These are phyloP conservation scores for Tolypocladium sp. DNA, from an alignment of 2,329 filamentous ascomycete species.

Conservation along the genomic window DNA sequence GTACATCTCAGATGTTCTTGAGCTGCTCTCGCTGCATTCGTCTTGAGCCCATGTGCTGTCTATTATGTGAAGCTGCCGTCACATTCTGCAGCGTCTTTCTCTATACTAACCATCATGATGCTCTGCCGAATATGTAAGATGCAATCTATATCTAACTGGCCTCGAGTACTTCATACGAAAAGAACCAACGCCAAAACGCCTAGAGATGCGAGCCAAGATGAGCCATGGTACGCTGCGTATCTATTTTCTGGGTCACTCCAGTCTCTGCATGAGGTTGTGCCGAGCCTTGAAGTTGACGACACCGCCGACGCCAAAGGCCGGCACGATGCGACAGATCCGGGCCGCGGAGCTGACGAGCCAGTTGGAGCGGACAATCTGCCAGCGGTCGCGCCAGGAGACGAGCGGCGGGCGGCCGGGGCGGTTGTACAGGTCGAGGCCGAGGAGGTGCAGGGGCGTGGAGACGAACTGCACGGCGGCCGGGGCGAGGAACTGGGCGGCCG, in stretches of 20 bases:
- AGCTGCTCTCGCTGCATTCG: not conserved
- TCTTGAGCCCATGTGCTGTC: not conserved
- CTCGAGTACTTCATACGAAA: not conserved
- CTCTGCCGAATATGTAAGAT: not conserved
- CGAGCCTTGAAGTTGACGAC: constrained; percentile 74
- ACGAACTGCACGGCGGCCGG: constrained; percentile 71
- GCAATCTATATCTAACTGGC: not conserved
- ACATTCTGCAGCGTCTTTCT: not conserved
- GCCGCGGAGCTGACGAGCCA: constrained; percentile 68
- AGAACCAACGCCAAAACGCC: not conserved
- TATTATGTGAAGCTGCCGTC: not conserved
- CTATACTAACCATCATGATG: not conserved
- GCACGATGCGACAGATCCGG: constrained; percentile 75
- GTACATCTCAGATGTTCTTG: not conserved
- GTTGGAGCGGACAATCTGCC: constrained; percentile 58
- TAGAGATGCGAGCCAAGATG: not conserved
- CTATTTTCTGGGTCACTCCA: constrained; percentile 25
- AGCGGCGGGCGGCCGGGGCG: constrained; percentile 32
- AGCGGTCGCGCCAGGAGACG: constrained; percentile 48
- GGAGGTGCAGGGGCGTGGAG: constrained; percentile 75
- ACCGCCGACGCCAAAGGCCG: constrained; percentile 81
- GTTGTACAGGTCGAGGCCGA: constrained; percentile 84
- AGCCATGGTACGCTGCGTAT: not conserved
- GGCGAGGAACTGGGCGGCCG: constrained; percentile 68
- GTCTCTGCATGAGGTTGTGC: constrained; percentile 52